Percentiles rank a stretch among this genome's conserved stretches.
phyloP scores from a whole-genome alignment of 108 stramenopile species.

The Aurantiochytrium sp. region DNA sequence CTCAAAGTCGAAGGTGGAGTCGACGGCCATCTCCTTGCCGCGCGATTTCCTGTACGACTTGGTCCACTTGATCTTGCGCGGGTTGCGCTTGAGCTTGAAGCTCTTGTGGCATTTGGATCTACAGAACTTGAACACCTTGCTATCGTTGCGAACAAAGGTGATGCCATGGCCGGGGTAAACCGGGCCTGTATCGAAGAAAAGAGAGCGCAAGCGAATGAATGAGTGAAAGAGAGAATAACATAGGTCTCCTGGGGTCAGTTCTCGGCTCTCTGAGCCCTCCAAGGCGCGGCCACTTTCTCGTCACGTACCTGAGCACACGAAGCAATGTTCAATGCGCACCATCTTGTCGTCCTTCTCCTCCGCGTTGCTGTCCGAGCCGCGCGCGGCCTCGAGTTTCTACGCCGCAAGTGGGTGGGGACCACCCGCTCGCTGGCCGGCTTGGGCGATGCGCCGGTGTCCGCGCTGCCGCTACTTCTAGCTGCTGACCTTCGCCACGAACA shows the following conservation, averaged over 20 bases:
- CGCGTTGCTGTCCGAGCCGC: not conserved
- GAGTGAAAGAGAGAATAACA: too few species aligned
- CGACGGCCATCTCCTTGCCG: slow-evolving; percentile 50
- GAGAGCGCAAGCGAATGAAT: too few species aligned
- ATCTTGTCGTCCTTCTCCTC: not conserved
- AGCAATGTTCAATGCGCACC: not conserved
- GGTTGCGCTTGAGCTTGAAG: slow-evolving; percentile 97
- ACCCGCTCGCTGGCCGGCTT: too few species aligned
- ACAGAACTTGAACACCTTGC: slow-evolving; percentile 96
- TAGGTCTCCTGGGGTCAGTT: too few species aligned
- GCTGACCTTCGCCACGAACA: too few species aligned
- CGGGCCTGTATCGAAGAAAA: slow-evolving; percentile 55
- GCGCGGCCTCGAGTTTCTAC: too few species aligned
- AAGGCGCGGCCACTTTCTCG: too few species aligned
- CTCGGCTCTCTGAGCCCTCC: too few species aligned
- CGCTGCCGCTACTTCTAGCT: too few species aligned
- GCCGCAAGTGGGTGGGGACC: too few species aligned
- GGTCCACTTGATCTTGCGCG: slow-evolving; percentile 97
- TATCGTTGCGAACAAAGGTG: slow-evolving; percentile 94
- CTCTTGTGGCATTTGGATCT: slow-evolving; percentile 98
- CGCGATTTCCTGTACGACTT: slow-evolving; percentile 93
- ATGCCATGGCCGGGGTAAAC: slow-evolving; percentile 98
- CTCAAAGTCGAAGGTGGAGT: slow-evolving; percentile 96
- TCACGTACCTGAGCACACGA: not conserved
- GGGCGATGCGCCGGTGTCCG: too few species aligned